Conservation (phyloP, 331 rosid genomes). For the Cucumis variabilis region DNA sequence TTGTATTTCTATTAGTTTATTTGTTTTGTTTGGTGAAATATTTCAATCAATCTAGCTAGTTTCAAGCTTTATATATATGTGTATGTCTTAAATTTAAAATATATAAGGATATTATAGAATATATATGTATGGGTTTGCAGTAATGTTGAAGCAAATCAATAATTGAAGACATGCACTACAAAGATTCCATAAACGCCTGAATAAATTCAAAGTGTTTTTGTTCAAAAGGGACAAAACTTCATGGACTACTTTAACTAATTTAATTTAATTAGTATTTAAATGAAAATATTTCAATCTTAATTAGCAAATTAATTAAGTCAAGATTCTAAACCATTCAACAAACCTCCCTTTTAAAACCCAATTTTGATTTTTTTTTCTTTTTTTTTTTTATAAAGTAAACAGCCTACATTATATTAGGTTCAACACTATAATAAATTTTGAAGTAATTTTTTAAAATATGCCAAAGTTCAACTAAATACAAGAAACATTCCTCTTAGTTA, state of each 20-base stretch:
- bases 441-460: neutral
- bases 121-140: neutral
- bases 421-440: neutral
- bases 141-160: neutral
- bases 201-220: conserved; percentile 10
- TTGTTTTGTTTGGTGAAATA: conserved; percentile 8
- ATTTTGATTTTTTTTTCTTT: neutral
- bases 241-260: conserved; percentile 7
- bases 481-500: neutral
- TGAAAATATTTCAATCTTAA: neutral
- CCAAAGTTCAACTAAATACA: neutral
- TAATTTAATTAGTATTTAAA: neutral
- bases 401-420: neutral
- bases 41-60: conserved; percentile 10
- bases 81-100: too few relatives aligned
- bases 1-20: neutral
- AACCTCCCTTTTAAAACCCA: neutral
- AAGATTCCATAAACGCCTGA: conserved; percentile 13
- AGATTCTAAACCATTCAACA: neutral
- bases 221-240: neutral
- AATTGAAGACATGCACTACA: conserved; percentile 9
- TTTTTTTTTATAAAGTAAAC: neutral
- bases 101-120: neutral
- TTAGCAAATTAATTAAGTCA: neutral
- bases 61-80: neutral